Base-by-base conservation (phyloP, 129 eudicot genomes). In the Tagetes patula region DNA sequence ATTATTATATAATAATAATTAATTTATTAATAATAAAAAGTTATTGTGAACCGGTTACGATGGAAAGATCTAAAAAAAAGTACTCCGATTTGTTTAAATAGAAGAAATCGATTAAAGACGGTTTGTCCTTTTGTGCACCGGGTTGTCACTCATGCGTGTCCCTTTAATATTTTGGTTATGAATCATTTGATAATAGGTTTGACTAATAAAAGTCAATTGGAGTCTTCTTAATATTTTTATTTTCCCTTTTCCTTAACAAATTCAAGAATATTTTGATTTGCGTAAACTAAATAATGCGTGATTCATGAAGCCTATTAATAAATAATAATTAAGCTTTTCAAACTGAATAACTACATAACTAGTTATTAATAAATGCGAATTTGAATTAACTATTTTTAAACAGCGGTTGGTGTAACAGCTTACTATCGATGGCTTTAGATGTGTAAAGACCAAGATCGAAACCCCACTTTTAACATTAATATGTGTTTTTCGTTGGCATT, bases 211-310 rank as follows among this genome's bases (percentile, higher is more conserved):
- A 66, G 69, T 58, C 74, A 38, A 36, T 6, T 34, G 0, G 60
- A 56, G 75, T 77, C 75, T 77, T 58, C 53, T 27, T 48, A 43
- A 53, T 45, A 3, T 14, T 2, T 42, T 48, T 39, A 27, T 11
- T 13, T 10, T 20, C 55, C 67, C 39, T 11, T 31, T 72, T 45
- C 6, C 14, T 34, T 42, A 69, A 77, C 50, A 58, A 77, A 59
- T 48, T 47, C 33, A 47, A 46, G 70, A 61, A 68, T 67, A 34
- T 59, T 3, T 8, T 69, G 33, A 48, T 77, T 69, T 69, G 40
- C 52, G 46, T 69, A 77, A 60, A 77, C 36, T 46, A 77, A 59
- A 46, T 41, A 47, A 59, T 59, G 65, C 81, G 62, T 69, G 81
- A 32, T 69, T 69, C 81, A 69, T 5, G 75, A 77, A 77, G 70